Percentiles rank a stretch among this genome's conserved stretches.
These are phyloP conservation scores for Primulina eburnea DNA, from an alignment of 257 asterid genomes.

Conservation along the genomic window DNA sequence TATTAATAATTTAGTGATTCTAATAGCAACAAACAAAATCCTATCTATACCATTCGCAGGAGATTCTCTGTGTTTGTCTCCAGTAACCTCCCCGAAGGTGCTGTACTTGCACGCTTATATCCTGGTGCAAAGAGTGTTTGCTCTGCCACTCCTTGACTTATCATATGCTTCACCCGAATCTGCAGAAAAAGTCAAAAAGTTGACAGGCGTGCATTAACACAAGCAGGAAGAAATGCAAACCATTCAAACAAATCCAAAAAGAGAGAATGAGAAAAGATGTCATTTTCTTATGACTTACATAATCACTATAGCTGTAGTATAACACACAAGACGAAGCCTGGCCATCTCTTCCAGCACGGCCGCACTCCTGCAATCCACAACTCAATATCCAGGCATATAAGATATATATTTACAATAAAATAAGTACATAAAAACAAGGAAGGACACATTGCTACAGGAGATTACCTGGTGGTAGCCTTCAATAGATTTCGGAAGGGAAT, in stretches of 20 bases:
- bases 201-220: conserved; percentile 8
- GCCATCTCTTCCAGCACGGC: conserved; percentile 99
- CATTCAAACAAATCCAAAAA: conserved; percentile 5
- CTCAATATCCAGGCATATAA: conserved; percentile 18
- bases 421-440: conserved; percentile 18
- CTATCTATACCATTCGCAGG: conserved; percentile 65
- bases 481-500: conserved; percentile 96
- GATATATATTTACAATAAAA: conserved; percentile 15
- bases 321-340: conserved; percentile 85
- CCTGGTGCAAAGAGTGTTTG: conserved; percentile 62
- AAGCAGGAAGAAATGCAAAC: conserved; percentile 17
- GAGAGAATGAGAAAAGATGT: conserved; percentile 19
- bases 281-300: conserved; percentile 46
- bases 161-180: conserved; percentile 97
- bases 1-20: not conserved
- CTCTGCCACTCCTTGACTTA: conserved; percentile 74
- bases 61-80: conserved; percentile 93
- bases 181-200: conserved; percentile 32
- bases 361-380: conserved; percentile 75
- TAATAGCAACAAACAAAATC: conserved; percentile 15
- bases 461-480: conserved; percentile 98
- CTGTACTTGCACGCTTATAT: conserved; percentile 45
- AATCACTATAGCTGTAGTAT: conserved; percentile 91
- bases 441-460: conserved; percentile 19
- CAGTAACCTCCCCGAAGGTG: conserved; percentile 69